A percentile compares a stretch with the other conserved stretches of the same genome.
Conservation (phyloP, 2,329 filamentous ascomycete species). For the Aureobasidium sp. region DNA sequence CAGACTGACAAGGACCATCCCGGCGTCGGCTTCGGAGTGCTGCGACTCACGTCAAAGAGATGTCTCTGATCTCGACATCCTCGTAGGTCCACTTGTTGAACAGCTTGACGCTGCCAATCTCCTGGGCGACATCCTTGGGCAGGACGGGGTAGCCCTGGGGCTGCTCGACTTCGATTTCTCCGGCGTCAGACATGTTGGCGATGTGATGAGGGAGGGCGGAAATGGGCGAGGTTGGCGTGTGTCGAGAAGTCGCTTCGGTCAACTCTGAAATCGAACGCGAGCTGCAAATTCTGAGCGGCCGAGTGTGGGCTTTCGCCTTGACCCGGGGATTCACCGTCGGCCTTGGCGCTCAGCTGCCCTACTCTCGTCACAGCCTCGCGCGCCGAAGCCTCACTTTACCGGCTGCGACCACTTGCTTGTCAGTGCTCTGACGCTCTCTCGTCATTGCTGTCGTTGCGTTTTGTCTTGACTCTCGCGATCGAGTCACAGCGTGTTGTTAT, state of each 20-base stretch:
- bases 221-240: conserved; percentile 10
- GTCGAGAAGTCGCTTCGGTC: conserved; percentile 14
- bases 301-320: conserved; percentile 2
- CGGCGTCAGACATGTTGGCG: conserved; percentile 87
- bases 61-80: conserved; percentile 99
- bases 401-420: neutral
- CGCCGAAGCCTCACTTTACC: neutral
- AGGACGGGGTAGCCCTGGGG: conserved; percentile 70
- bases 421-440: neutral
- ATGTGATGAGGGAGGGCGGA: conserved; percentile 16
- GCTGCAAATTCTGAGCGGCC: neutral
- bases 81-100: conserved; percentile 99
- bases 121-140: conserved; percentile 83
- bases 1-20: conserved; percentile 6
- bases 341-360: neutral
- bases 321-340: neutral
- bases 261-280: neutral
- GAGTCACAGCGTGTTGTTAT: neutral
- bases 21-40: conserved; percentile 14
- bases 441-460: neutral
- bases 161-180: conserved; percentile 94
- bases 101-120: conserved; percentile 89
- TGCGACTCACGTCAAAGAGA: conserved; percentile 89
- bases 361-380: too few species aligned
- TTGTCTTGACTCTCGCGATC: neutral